Conservation (phyloP, 140 eudicot species). For the Erigeron philadelphicus region DNA sequence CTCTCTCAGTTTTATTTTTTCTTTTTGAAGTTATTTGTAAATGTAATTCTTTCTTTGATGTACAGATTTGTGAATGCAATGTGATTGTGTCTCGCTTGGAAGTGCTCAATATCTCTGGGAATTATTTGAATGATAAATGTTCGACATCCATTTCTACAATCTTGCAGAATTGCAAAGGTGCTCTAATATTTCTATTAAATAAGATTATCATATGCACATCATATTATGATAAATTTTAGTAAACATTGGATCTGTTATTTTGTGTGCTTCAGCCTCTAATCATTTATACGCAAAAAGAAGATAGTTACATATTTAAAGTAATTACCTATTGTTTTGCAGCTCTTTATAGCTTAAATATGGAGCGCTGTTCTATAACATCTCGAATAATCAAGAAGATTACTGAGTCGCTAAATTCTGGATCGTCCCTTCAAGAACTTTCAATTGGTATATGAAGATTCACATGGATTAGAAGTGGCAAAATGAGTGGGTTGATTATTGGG, state of each 20-base stretch:
- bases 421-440: constrained; percentile 61
- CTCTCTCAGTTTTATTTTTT: not conserved
- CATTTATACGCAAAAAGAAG: not conserved
- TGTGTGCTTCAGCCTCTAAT: not conserved
- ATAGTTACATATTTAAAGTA: not conserved
- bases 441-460: constrained; percentile 44
- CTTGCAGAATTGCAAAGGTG: constrained; percentile 81
- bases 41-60: constrained; percentile 1
- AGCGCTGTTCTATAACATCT: constrained; percentile 68
- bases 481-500: not conserved
- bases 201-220: not conserved
- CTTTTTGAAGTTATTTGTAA: not conserved
- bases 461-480: not conserved
- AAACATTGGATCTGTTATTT: not conserved
- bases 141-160: constrained; percentile 73
- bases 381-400: constrained; percentile 80
- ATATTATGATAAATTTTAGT: not conserved
- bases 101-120: constrained; percentile 85
- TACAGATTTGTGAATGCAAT: constrained; percentile 85
- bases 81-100: constrained; percentile 75
- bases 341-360: constrained; percentile 78
- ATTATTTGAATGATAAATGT: constrained; percentile 84
- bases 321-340: constrained; percentile 45
- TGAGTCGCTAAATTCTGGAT: constrained; percentile 58
- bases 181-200: not conserved